A percentile compares a stretch with the other conserved stretches of the same genome.
These are phyloP conservation scores for Halenospora varia DNA, from an alignment of 495 filamentous ascomycete genomes.

Conservation along the genomic window DNA sequence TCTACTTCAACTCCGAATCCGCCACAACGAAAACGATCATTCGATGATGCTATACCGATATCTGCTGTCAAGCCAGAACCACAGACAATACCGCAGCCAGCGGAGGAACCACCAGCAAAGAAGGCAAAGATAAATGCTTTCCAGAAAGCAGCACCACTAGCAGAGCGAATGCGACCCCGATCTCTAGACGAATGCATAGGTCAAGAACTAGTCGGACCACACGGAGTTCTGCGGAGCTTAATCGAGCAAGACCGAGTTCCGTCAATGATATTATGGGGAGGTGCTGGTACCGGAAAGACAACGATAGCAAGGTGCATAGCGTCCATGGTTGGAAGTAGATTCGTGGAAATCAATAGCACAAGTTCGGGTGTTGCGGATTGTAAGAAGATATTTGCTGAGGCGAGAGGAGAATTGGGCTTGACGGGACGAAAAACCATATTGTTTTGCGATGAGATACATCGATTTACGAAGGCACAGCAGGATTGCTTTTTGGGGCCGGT, in stretches of 20 bases:
- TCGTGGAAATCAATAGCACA: conserved; percentile 95
- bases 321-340: conserved; percentile 72
- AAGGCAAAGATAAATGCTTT: conserved; percentile 55
- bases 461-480: conserved; percentile 90
- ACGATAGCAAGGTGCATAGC: conserved; percentile 94
- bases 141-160: conserved; percentile 73
- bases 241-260: conserved; percentile 86
- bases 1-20: conserved; percentile 1
- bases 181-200: conserved; percentile 83
- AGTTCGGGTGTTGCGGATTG: conserved; percentile 85
- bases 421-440: conserved; percentile 91
- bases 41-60: conserved; percentile 23
- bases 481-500: conserved; percentile 94
- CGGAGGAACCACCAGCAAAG: conserved; percentile 43
- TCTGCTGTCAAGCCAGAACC: conserved; percentile 20
- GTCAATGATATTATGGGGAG: conserved; percentile 94
- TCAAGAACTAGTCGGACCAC: conserved; percentile 83
- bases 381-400: conserved; percentile 90
- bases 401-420: conserved; percentile 72
- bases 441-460: conserved; percentile 97
- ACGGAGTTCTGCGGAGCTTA: conserved; percentile 81
- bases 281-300: conserved; percentile 90
- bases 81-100: background rate
- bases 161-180: conserved; percentile 88
- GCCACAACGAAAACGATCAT: conserved; percentile 21